Conservation (phyloP, 208 protist genomes). For the Wallacemonas sp. region DNA sequence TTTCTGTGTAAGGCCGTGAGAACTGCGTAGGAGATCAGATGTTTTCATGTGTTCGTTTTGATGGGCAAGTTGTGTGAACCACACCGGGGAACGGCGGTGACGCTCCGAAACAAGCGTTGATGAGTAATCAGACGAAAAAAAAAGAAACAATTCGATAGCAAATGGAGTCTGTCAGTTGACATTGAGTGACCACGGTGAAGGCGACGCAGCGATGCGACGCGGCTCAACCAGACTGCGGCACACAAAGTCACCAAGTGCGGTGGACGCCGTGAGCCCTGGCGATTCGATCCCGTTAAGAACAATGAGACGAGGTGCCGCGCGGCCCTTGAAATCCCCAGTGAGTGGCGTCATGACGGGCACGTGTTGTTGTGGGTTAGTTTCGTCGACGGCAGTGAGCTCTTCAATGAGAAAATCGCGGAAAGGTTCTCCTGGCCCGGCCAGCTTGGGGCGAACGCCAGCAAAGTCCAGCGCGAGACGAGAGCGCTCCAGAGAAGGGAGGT, state of each 20-base stretch:
- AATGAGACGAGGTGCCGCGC: conserved; percentile 13
- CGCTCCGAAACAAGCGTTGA: too few species aligned
- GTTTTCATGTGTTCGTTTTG: background rate
- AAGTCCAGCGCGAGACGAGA: conserved; percentile 28
- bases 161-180: background rate
- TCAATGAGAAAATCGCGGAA: conserved; percentile 50
- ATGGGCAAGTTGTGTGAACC: too few species aligned
- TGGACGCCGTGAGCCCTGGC: conserved; percentile 36
- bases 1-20: too few species aligned
- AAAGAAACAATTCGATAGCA: conserved; percentile 5
- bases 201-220: background rate
- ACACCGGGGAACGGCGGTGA: too few species aligned
- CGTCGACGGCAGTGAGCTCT: conserved; percentile 16
- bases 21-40: too few species aligned
- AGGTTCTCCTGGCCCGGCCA: conserved; percentile 24
- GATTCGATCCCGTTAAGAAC: conserved; percentile 49
- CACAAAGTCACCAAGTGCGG: conserved; percentile 40
- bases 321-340: background rate
- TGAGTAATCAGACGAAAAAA: background rate
- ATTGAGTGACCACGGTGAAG: conserved; percentile 19
- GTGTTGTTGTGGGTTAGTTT: background rate
- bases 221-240: conserved; percentile 21
- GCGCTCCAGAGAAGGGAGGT: conserved; percentile 31
- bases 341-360: background rate
- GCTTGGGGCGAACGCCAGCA: conserved; percentile 39